Percentiles rank a stretch among this genome's conserved stretches.
phyloP scores from a whole-genome alignment of 495 filamentous ascomycete genomes.

The Neurospora sp. region DNA sequence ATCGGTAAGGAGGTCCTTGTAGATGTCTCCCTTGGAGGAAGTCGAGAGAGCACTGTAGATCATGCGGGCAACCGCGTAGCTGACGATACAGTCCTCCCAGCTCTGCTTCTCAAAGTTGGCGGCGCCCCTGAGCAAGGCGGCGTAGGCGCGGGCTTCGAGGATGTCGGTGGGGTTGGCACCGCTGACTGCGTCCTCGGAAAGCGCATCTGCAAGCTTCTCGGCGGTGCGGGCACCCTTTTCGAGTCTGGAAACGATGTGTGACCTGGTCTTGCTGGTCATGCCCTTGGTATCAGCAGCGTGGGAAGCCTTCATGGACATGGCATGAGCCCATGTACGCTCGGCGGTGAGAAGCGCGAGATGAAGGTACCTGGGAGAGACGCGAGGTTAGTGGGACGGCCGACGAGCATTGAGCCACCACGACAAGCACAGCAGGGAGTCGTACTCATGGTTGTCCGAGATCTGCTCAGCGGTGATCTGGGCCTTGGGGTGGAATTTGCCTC shows the following conservation, averaged over 20 bases:
- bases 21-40: conserved; percentile 56
- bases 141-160: conserved; percentile 81
- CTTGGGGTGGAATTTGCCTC: conserved; percentile 72
- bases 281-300: conserved; percentile 71
- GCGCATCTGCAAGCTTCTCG: conserved; percentile 52
- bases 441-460: conserved; percentile 69
- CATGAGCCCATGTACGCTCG: conserved; percentile 93
- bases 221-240: conserved; percentile 68
- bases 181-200: conserved; percentile 46
- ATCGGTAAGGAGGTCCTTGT: conserved; percentile 71
- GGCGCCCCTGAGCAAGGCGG: conserved; percentile 60
- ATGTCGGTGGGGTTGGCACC: conserved; percentile 61
- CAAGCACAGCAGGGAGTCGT: conserved; percentile 17
- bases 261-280: conserved; percentile 66
- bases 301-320: conserved; percentile 83
- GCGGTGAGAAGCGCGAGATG: conserved; percentile 71
- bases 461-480: conserved; percentile 63
- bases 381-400: background rate
- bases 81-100: conserved; percentile 69
- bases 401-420: background rate
- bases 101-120: conserved; percentile 74
- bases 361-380: conserved; percentile 48
- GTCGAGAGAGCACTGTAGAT: conserved; percentile 65
- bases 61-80: conserved; percentile 65
- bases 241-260: conserved; percentile 79